Percentiles rank a stretch among this genome's conserved stretches.
Conservation (phyloP, 176 grass and related monocot species). For the Lolium rigidum region DNA sequence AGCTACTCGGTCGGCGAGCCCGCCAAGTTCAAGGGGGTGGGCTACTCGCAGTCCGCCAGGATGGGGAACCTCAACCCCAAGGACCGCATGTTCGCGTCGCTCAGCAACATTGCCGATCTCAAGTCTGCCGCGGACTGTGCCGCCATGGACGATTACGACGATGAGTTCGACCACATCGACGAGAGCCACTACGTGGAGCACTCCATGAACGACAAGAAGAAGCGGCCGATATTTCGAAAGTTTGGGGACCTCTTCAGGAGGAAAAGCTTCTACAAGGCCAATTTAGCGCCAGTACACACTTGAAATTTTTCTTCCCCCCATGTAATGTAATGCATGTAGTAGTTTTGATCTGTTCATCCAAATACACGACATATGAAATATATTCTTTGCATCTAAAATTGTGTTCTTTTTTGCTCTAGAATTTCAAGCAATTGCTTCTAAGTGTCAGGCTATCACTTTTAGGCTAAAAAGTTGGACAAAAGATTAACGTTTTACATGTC, state of each 20-base stretch:
- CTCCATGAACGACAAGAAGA: constrained; percentile 59
- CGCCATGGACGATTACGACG: constrained; percentile 55
- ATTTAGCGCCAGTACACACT: constrained; percentile 43
- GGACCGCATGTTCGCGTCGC: constrained; percentile 65
- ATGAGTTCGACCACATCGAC: constrained; percentile 72
- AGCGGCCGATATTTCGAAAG: constrained; percentile 64
- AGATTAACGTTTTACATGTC: background rate
- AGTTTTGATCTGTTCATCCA: constrained; percentile 33
- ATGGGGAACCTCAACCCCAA: constrained; percentile 55
- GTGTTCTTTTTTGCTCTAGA: background rate
- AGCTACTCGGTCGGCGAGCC: constrained; percentile 79
- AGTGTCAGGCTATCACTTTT: background rate
- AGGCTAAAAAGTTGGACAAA: background rate
- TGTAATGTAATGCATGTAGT: constrained; percentile 14
- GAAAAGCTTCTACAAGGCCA: constrained; percentile 66
- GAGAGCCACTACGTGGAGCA: constrained; percentile 54
- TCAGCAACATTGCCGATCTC: constrained; percentile 78
- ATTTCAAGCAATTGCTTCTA: background rate
- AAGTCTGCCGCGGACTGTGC: constrained; percentile 49
- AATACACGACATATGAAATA: constrained; percentile 47
- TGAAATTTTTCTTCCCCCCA: background rate
- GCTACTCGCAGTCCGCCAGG: constrained; percentile 53
- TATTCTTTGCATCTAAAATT: background rate
- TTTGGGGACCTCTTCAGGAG: constrained; percentile 75
- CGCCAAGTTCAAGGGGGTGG: constrained; percentile 51